phyloP scores from a whole-genome alignment of 2,329 filamentous ascomycete genomes.

The Arthrobotrys pseudoclavata region DNA sequence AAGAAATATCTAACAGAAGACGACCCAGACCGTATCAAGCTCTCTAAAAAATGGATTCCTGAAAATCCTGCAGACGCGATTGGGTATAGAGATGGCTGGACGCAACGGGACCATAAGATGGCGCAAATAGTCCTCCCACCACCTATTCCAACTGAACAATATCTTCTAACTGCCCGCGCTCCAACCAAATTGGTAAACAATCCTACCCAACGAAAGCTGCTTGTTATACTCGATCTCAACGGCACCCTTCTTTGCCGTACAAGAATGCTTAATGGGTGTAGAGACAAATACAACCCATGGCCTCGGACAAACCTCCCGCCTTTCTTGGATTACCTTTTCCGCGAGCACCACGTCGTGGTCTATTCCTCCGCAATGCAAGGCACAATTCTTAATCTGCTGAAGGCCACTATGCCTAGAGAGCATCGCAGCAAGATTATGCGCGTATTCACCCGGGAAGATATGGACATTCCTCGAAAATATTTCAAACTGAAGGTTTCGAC shows the following conservation, averaged over 20 bases:
- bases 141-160: constrained; percentile 32
- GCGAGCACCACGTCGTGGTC: constrained; percentile 82
- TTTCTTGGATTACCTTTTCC: constrained; percentile 81
- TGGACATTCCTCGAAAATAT: constrained; percentile 76
- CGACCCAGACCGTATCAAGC: constrained; percentile 8
- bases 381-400: constrained; percentile 79
- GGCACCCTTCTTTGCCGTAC: constrained; percentile 86
- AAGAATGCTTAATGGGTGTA: constrained; percentile 66
- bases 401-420: constrained; percentile 73
- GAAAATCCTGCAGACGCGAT: constrained; percentile 7
- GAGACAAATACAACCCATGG: constrained; percentile 71
- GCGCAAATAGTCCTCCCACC: constrained; percentile 28
- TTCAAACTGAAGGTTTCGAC: constrained; percentile 82
- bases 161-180: constrained; percentile 10
- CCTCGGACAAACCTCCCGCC: constrained; percentile 76
- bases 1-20: background rate
- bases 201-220: constrained; percentile 68
- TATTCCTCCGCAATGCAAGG: constrained; percentile 87
- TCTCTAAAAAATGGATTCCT: constrained; percentile 16
- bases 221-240: constrained; percentile 92
- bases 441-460: constrained; percentile 82
- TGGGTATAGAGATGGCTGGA: constrained; percentile 12
- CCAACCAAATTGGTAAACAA: constrained; percentile 7
- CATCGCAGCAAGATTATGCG: constrained; percentile 74
- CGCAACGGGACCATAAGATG: constrained; percentile 21